Base-by-base conservation (phyloP, 139 green algal species). In the Zygnema circumcarinatum region DNA sequence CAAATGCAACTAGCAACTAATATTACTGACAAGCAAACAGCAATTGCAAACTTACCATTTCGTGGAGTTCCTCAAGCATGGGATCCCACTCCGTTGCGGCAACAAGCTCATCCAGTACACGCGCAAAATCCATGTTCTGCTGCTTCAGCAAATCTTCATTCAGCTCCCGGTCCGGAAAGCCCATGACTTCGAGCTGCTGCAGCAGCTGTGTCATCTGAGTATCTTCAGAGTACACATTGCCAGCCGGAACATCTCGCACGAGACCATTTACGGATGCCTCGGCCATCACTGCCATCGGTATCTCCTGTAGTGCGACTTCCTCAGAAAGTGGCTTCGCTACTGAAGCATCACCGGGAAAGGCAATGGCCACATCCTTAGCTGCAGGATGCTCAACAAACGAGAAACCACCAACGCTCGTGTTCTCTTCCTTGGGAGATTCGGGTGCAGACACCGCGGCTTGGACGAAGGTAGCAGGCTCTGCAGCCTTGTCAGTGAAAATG, bases 41-140 rank as follows among this genome's bases (percentile, higher is more conserved):
- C n/a, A n/a, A n/a, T n/a, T n/a, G n/a, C 16, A 72, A 35, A 85
- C 76, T 89, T 42, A 90, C 85, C 85, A 90, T 90, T n/a, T 87
- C 79, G 29, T 90, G 47, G 33, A 90, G 79, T 52, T 90, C 85
- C 81, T 88, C 41, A 38, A 90, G 33, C 85, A 83, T 85, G 32
- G 56, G 54, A 47, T 90, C 79, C 79, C 79, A 90, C 35, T 87
- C 79, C 0, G 78, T 31, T 21, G 67, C 38, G 38, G 84, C 52
- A 35, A 90, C 79, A 0, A 90, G 85, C n/a, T 89, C 54, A 33
- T 89, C 41, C 16, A 90, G 36, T 33, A 68, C 76, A 62, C 36
- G 22, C 11, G 41, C 38, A 38, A 90, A 31, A 73, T 90, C 35
- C 21, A 40, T 35, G 11, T 38, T 29, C 2, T 84, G 38, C 42